Evolutionary conservation across 2,329 filamentous ascomycete genomes (phyloP).

Genomic region (Fusarium verrucosum): DNA sequence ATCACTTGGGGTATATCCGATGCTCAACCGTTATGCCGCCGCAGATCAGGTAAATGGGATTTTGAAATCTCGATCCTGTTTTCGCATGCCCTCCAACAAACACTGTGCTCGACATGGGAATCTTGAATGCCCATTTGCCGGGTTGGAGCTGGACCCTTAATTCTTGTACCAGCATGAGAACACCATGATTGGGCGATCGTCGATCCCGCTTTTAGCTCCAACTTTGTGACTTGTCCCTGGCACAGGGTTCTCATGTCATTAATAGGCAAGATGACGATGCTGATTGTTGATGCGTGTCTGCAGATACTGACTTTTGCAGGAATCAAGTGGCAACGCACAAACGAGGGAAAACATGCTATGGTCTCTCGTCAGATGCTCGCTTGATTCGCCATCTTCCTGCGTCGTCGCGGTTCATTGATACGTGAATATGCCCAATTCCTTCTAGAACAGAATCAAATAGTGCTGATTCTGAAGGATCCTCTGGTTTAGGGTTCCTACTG

Average conservation of each 20-base stretch:
- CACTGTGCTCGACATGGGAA: slow-evolving; percentile 7
- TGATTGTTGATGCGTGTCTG: background rate
- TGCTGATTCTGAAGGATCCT: slow-evolving; percentile 43
- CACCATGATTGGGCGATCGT: slow-evolving; percentile 4
- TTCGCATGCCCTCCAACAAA: background rate
- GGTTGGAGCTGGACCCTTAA: slow-evolving; percentile 7
- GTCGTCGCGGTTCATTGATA: slow-evolving; percentile 51
- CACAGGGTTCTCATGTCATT: background rate
- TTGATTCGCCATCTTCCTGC: slow-evolving; percentile 55
- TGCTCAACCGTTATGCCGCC: background rate
- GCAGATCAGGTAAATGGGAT: background rate
- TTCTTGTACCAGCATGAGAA: background rate
- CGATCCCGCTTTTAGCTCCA: slow-evolving; percentile 2
- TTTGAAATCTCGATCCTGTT: slow-evolving; percentile 8
- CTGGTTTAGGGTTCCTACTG: background rate
- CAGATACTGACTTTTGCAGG: background rate
- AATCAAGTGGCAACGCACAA: background rate
- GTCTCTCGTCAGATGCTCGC: slow-evolving; percentile 25
- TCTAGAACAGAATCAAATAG: slow-evolving; percentile 50
- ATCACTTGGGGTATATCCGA: background rate
- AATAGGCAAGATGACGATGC: background rate
- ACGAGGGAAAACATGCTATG: slow-evolving; percentile 27
- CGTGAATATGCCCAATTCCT: slow-evolving; percentile 48
- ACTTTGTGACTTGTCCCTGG: slow-evolving; percentile 2
- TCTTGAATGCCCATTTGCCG: slow-evolving; percentile 1